A percentile compares a stretch with the other conserved stretches of the same genome.
These are phyloP conservation scores for Juncus inflexus DNA, from an alignment of 176 grass and related monocot genomes.

Conservation along the genomic window DNA sequence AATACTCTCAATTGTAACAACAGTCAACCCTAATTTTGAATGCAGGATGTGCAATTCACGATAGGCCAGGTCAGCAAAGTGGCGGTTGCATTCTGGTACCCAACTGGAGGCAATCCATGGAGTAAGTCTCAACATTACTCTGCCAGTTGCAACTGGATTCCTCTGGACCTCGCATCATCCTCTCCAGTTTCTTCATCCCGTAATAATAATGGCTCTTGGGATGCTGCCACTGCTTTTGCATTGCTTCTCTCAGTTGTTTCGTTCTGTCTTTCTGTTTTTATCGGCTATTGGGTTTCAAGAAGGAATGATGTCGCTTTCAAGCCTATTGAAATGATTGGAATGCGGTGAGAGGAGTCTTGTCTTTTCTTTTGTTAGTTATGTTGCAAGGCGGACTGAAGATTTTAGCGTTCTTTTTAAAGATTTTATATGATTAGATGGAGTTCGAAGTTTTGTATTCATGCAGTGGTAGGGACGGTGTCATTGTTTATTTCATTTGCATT, in stretches of 20 bases:
- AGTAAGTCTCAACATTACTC: conserved; percentile 77
- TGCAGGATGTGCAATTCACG: conserved; percentile 94
- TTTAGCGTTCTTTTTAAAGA: conserved; percentile 9
- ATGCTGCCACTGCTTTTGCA: conserved; percentile 66
- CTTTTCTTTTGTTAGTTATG: background rate
- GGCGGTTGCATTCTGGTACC: conserved; percentile 94
- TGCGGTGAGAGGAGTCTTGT: conserved; percentile 1
- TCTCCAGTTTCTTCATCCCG: conserved; percentile 32
- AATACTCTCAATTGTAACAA: background rate
- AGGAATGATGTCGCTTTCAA: conserved; percentile 62
- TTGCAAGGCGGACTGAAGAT: background rate
- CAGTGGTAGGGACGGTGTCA: conserved; percentile 3
- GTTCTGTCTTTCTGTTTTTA: conserved; percentile 61
- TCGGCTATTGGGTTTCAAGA: conserved; percentile 72
- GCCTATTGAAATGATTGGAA: conserved; percentile 43
- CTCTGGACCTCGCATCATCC: conserved; percentile 62
- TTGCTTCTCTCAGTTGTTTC: conserved; percentile 83
- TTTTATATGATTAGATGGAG: background rate
- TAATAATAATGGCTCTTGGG: conserved; percentile 66
- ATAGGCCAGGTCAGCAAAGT: conserved; percentile 68
- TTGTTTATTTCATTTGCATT: conserved; percentile 6
- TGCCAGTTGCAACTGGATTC: conserved; percentile 82
- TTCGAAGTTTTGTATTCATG: conserved; percentile 6
- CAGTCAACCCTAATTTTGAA: conserved; percentile 4
- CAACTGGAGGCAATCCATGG: conserved; percentile 60